Percentiles rank a stretch among this genome's conserved stretches.
Conservation (phyloP, 2,329 filamentous ascomycete species). For the Scopulariopsis brevicaulis region DNA sequence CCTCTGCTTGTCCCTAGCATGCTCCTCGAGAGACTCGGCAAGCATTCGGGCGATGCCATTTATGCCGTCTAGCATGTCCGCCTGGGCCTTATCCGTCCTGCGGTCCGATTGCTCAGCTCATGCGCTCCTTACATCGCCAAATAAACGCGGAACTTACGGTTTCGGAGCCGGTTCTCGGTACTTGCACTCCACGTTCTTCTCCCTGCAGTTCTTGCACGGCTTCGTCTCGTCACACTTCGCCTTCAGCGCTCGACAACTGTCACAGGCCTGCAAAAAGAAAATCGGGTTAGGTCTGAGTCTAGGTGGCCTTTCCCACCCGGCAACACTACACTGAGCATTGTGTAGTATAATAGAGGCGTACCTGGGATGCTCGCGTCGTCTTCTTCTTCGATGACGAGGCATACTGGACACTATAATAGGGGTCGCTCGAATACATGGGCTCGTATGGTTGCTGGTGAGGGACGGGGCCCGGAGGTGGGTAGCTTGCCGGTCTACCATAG, state of each 20-base stretch:
- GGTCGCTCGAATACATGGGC: constrained; percentile 15
- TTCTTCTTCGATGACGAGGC: constrained; percentile 41
- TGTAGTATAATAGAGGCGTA: constrained; percentile 12
- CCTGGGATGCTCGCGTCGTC: constrained; percentile 54
- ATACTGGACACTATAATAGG: constrained; percentile 28
- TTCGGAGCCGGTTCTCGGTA: constrained; percentile 88
- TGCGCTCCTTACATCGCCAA: background rate
- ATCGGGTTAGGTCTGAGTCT: background rate
- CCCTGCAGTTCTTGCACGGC: constrained; percentile 77
- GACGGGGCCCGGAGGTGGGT: constrained; percentile 24
- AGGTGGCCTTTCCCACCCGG: background rate
- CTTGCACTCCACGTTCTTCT: constrained; percentile 73
- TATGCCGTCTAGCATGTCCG: constrained; percentile 49
- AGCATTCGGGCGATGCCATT: constrained; percentile 26
- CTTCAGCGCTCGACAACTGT: constrained; percentile 77
- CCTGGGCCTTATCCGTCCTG: constrained; percentile 48
- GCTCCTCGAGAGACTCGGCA: background rate
- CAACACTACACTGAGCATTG: background rate
- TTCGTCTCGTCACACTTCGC: constrained; percentile 85
- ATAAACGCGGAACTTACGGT: constrained; percentile 48
- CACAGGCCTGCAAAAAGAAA: constrained; percentile 57
- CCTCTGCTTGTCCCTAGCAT: background rate
- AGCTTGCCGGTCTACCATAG: constrained; percentile 20
- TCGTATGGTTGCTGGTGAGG: constrained; percentile 27
- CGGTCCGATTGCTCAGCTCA: background rate